A percentile compares a stretch with the other conserved stretches of the same genome.
phyloP scores from a whole-genome alignment of 23 red algal genomes.

The Gracilariopsis chorda region DNA sequence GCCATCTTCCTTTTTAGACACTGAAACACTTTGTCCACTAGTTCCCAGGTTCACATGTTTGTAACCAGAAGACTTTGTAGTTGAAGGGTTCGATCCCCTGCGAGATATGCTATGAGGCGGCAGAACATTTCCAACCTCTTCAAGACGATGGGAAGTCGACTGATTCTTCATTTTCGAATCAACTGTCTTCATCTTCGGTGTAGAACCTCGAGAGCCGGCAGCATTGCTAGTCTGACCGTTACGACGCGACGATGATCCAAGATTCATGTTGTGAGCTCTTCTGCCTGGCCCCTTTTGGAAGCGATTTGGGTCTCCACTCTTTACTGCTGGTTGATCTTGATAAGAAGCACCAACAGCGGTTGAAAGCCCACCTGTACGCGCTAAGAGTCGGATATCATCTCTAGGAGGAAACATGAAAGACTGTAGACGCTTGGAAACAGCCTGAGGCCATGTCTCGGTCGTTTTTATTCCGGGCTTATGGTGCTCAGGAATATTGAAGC shows the following conservation, averaged over 20 bases:
- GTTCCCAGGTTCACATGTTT: neutral
- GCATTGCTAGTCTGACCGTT: neutral
- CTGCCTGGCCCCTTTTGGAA: neutral
- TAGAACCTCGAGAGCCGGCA: neutral
- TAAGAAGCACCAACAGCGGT: neutral
- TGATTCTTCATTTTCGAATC: neutral
- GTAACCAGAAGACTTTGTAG: neutral
- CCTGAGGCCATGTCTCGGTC: slow-evolving; percentile 19
- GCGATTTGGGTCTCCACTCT: neutral
- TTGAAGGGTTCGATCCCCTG: neutral
- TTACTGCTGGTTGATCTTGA: neutral
- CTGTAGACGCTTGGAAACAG: neutral
- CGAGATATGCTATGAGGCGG: neutral
- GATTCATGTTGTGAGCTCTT: neutral
- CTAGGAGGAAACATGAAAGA: slow-evolving; percentile 30
- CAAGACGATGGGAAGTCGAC: neutral
- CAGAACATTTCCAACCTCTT: slow-evolving; percentile 10
- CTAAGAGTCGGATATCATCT: slow-evolving; percentile 4
- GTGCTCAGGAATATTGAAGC: slow-evolving; percentile 30
- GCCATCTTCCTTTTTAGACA: too few species aligned
- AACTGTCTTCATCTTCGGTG: neutral
- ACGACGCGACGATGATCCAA: neutral
- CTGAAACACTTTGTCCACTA: neutral
- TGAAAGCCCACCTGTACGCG: neutral
- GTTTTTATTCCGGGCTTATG: slow-evolving; percentile 43